These are phyloP conservation scores for Barbarea vulgaris DNA, from an alignment of 345 rosid species.

Conservation along the genomic window DNA sequence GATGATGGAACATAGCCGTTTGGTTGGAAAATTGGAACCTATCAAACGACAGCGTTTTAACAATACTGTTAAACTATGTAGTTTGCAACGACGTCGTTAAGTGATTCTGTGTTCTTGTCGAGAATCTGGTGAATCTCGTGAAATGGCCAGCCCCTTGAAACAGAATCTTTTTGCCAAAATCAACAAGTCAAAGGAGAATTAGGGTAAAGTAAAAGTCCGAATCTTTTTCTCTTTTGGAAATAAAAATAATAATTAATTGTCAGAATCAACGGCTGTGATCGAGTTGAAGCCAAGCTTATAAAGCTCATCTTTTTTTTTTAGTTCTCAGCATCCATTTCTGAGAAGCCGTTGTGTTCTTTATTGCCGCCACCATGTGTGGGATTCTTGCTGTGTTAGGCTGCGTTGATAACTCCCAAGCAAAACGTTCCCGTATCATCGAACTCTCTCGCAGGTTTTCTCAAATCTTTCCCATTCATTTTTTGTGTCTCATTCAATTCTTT, in stretches of 20 bases:
- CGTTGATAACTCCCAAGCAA: slow-evolving; percentile 67
- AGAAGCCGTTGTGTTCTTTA: slow-evolving; percentile 32
- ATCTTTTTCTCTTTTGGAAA: slow-evolving; percentile 25
- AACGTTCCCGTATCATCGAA: slow-evolving; percentile 83
- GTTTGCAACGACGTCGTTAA: background rate
- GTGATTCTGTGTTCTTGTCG: background rate
- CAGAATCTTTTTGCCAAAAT: slow-evolving; percentile 19
- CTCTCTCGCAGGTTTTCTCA: slow-evolving; percentile 63
- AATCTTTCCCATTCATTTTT: background rate
- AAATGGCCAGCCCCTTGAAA: background rate
- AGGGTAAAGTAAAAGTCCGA: slow-evolving; percentile 35
- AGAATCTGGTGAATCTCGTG: slow-evolving; percentile 22
- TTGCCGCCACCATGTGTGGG: slow-evolving; percentile 71
- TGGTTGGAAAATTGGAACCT: background rate
- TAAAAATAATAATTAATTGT: background rate
- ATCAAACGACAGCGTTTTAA: background rate
- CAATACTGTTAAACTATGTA: too few relatives aligned
- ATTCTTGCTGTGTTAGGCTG: slow-evolving; percentile 81
- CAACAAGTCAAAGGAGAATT: slow-evolving; percentile 25
- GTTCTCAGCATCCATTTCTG: slow-evolving; percentile 7
- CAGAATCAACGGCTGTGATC: slow-evolving; percentile 48
- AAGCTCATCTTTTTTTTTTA: slow-evolving; percentile 1
- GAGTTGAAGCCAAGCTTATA: slow-evolving; percentile 14
- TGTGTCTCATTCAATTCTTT: background rate
- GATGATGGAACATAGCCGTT: background rate